Percentiles rank a stretch among this genome's conserved stretches.
Evolutionary conservation across 108 stramenopile genomes (phyloP).

Genomic region (Nitzschia sp.): DNA sequence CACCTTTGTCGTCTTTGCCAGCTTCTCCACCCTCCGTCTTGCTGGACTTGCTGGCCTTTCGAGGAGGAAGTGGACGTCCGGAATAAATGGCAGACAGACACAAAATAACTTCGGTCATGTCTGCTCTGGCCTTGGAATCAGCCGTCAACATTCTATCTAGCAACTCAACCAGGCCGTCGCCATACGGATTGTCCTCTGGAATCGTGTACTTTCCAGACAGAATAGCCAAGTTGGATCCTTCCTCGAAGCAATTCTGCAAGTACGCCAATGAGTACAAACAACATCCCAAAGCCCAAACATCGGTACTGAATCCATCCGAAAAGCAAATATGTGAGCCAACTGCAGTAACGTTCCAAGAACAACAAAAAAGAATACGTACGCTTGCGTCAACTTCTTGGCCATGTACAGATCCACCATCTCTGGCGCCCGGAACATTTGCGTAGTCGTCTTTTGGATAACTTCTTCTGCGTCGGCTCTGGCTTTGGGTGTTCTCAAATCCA

Average conservation of each 20-base stretch:
- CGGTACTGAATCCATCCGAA: constrained; percentile 51
- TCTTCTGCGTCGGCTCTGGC: constrained; percentile 83
- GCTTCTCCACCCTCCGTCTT: constrained; percentile 24
- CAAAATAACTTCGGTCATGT: constrained; percentile 88
- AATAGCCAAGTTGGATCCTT: constrained; percentile 90
- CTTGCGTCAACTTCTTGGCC: constrained; percentile 79
- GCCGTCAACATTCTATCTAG: constrained; percentile 83
- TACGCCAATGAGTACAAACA: constrained; percentile 85
- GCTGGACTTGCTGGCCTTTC: constrained; percentile 29
- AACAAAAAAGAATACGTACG: constrained; percentile 32
- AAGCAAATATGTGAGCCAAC: background rate
- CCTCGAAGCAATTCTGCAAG: constrained; percentile 88
- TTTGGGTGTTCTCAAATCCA: constrained; percentile 68
- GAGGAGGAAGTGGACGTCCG: constrained; percentile 66
- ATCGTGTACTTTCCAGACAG: constrained; percentile 83
- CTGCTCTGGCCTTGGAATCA: constrained; percentile 72
- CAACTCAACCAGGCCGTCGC: constrained; percentile 74
- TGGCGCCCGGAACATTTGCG: constrained; percentile 95
- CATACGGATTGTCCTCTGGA: constrained; percentile 82
- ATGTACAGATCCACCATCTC: constrained; percentile 97
- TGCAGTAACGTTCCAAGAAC: background rate
- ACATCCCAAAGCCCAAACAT: constrained; percentile 95
- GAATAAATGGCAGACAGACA: constrained; percentile 79
- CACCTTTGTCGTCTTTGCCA: constrained; percentile 23
- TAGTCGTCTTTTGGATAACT: constrained; percentile 88